Percentiles rank a stretch among this genome's conserved stretches.
These are phyloP conservation scores for Gypsophila paniculata DNA, from an alignment of 179 eudicot genomes.

Conservation along the genomic window DNA sequence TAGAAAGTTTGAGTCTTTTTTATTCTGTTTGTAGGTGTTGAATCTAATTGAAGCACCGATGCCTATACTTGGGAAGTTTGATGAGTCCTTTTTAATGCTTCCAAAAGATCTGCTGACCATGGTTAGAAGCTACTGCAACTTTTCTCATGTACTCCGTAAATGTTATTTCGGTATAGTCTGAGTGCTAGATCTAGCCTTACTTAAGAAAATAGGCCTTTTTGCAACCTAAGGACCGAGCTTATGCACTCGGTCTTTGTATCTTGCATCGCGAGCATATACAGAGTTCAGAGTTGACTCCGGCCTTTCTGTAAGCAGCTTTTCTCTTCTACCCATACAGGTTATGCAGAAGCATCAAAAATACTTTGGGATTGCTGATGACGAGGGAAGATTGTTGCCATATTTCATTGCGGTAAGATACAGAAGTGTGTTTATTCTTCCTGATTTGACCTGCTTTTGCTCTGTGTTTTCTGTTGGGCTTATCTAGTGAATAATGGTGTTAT, in stretches of 20 bases:
- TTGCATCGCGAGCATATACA: background rate
- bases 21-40: conserved; percentile 51
- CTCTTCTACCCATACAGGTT: conserved; percentile 49
- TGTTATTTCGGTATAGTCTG: background rate
- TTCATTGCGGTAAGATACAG: conserved; percentile 71
- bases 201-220: background rate
- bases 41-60: conserved; percentile 96
- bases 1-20: background rate
- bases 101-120: conserved; percentile 89
- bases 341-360: conserved; percentile 99
- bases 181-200: background rate
- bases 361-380: conserved; percentile 67
- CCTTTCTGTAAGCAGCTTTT: conserved; percentile 5
- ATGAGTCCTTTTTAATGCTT: conserved; percentile 75
- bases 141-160: background rate
- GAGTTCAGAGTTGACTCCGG: background rate
- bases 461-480: background rate
- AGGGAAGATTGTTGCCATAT: conserved; percentile 70
- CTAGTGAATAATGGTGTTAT: background rate
- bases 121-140: conserved; percentile 37
- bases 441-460: conserved; percentile 7
- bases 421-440: conserved; percentile 13
- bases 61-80: conserved; percentile 82
- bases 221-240: background rate
- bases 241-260: background rate